A percentile compares a stretch with the other conserved stretches of the same genome.
Conservation (phyloP, 345 rosid species). For the Eucalyptus sp. region DNA sequence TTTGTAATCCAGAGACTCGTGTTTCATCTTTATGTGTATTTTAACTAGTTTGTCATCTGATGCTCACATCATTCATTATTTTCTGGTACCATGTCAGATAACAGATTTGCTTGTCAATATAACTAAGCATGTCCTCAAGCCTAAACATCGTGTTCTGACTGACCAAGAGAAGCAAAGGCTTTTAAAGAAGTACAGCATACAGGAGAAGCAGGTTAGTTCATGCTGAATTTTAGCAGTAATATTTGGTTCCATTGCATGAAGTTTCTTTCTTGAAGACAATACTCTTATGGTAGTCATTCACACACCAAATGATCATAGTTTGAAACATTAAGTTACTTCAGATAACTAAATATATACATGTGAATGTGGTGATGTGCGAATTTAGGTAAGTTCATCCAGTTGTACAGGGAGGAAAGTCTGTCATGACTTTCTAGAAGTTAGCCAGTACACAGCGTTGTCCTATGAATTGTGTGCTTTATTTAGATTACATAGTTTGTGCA, state of each 20-base stretch:
- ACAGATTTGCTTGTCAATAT: constrained; percentile 69
- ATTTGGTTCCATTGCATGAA: background rate
- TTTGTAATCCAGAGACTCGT: background rate
- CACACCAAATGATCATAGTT: background rate
- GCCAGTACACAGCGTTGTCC: background rate
- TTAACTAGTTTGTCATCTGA: background rate
- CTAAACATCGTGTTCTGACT: constrained; percentile 49
- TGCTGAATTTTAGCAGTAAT: background rate
- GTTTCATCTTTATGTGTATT: background rate
- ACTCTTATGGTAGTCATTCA: background rate
- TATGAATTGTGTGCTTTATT: background rate
- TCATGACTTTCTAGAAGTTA: background rate
- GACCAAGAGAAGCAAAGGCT: constrained; percentile 55
- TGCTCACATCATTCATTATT: background rate
- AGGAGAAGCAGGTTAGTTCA: constrained; percentile 75
- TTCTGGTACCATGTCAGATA: constrained; percentile 28
- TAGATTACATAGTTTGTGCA: background rate
- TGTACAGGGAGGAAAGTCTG: background rate
- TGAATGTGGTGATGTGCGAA: background rate
- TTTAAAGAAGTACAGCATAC: constrained; percentile 47
- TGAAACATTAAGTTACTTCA: background rate
- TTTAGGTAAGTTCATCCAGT: background rate
- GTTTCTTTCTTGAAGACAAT: background rate
- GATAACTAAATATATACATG: background rate
- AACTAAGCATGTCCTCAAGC: constrained; percentile 76